Base-by-base conservation (phyloP, 73 alveolate genomes). In the Paramecium biaurelia region DNA sequence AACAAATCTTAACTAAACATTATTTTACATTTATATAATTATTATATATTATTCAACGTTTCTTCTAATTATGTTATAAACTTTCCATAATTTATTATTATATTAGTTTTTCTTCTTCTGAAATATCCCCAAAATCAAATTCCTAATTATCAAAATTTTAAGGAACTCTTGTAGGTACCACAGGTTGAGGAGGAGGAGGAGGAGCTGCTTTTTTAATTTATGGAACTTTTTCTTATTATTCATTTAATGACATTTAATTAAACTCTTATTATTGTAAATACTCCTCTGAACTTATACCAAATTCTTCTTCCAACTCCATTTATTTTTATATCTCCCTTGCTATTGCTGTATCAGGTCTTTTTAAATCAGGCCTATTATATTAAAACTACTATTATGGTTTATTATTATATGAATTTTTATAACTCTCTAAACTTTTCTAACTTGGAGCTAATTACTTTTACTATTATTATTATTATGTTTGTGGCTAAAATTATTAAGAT, bases 261-360 rank as follows among this genome's bases (percentile, higher is more conserved):
- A n/a, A 53, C 11, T 4, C 5, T 67, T 67, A 12, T 26, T 72
- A 72, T 72, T 5, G 4, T 14, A 35, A 1, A 18, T 28, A 28
- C 24, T 72, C 86, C 30, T 72, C 86, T 34, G 38, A 14, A 72
- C 57, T 72, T 0, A 72, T 35, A 5, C 86, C 86, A 35, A 12
- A 72, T 38, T 34, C 41, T 24, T 67, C 84, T 63, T 63, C 84
- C 6, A 72, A 5, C 4, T 72, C 58, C 7, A 72, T 34, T 38
- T 72, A 72, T 38, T 72, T 21, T 35, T 72, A 32, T 5, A 72
- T 34, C 11, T 72, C 86, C 7, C 67, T 35, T 28, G 41, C 86
- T 34, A 72, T 72, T 0, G 86, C 86, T 34, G 86, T 72, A 72
- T 72, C 86, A 12, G 86, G 86, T 72, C 86, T 72, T 30, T 10